Evolutionary conservation across 306 rosid species (phyloP), one percentile per base, ranked within the genome.

Genomic region (Senna tora): DNA sequence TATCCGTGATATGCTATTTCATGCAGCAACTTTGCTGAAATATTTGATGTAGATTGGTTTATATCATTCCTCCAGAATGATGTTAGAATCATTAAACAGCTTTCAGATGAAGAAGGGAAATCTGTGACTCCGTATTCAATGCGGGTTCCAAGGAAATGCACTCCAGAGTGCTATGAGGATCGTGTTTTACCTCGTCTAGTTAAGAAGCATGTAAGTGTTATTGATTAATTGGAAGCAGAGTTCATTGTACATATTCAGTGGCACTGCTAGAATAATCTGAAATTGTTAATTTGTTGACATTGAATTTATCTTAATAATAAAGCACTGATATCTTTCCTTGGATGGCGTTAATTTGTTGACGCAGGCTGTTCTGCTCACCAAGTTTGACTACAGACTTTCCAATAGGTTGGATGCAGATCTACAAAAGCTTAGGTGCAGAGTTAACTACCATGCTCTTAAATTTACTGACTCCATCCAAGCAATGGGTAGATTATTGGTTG

Each of bases 121-220:
- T 71, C 77, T 4, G 4, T 75, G 73, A 61, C 61, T 61, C 90
- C 92, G 7, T 72, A 82, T 71, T 65, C 82, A 49, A 69, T 86
- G 80, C 97, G 97, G 25, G 97, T 91, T 66, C 98, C 98, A 5
- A 87, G 98, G 80, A 93, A 93, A 80, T 91, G 97, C 77, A 83
- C 74, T 63, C 86, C 85, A 28, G 59, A 78, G 67, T 90, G 97
- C 76, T 93, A 93, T 22, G 58, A 74, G 69, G 77, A 77, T 61
- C 94, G 85, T 9, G 92, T 93, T 57, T 77, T 91, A 58, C 97
- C 96, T 13, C 67, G 80, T 75, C 85, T 93, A 61, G 42, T 79
- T 55, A 91, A 76, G 84, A 89, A 84, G 56, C 94, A 75, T 49
- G 98, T 91, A 82, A 82, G 97, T 77, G 2, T 62, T 20, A 34